Base-by-base conservation (phyloP, 2,329 filamentous ascomycete species). In the Cordyceps fumosorosea region DNA sequence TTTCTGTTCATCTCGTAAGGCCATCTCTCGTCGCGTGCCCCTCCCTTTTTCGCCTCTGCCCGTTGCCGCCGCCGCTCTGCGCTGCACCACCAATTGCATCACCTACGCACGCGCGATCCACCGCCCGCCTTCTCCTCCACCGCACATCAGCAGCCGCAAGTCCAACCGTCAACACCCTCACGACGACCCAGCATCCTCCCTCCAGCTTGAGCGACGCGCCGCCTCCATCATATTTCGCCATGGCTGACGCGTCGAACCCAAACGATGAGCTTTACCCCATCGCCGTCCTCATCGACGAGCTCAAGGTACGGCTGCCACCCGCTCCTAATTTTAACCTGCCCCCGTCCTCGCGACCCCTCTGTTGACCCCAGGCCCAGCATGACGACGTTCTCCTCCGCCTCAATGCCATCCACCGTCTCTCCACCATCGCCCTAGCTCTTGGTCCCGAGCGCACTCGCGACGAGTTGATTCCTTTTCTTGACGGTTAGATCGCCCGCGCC, bases 261-360 rank as follows among this genome's bases (percentile, higher is more conserved):
- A 96, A 89, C 78, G 95, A 99, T 81, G 96, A 98, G 88, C 92
- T 99, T 73, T 99, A 98, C 79, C 95, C 95, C 76, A 99, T 99
- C 83, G 95, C 96, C 74, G 95, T 99, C 70, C 88, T 99, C 79
- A 99, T 99, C 79, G 95, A 99, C 78, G 95, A 99, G 86, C 85
- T 99, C 74, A 99, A 97, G 91, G 93, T 96, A 85, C 68, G 67
- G 65, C 44, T 51, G 58, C 51, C 20, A 29, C 42, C 51, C n/a
- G 29, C 51, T 61, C 44, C 26, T 55, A 44, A 26, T 55, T 60
- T 59, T 53, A 47, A 37, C 34, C 34, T 32, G 64, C 66, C 67
- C 65, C 65, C 63, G 44, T 64, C 65, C 63, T 54, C 63, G 47
- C 65, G 62, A 62, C 62, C 60, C 53, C 62, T 63, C 64, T 66